Evolutionary conservation across 2,329 filamentous ascomycete genomes (phyloP).

Genomic region (Fusarium lateritium): DNA sequence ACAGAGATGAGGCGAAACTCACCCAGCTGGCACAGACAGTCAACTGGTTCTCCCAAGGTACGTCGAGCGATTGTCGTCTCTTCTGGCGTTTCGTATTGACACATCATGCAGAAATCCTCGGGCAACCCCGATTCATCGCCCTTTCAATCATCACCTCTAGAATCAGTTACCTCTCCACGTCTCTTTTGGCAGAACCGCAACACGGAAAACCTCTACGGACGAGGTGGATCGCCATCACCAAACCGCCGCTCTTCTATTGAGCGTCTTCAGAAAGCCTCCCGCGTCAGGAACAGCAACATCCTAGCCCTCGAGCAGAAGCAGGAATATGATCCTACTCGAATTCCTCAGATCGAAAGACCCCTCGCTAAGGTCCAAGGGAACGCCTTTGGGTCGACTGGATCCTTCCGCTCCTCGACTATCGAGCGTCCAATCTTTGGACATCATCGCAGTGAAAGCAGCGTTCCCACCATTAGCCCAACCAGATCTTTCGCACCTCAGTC

Average conservation of each 20-base stretch:
- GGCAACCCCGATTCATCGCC: slow-evolving; percentile 83
- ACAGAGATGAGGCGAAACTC: slow-evolving; percentile 92
- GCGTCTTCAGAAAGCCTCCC: slow-evolving; percentile 92
- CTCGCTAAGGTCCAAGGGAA: slow-evolving; percentile 83
- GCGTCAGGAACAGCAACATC: slow-evolving; percentile 98
- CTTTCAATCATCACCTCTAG: slow-evolving; percentile 86
- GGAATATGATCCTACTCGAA: slow-evolving; percentile 87
- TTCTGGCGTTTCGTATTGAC: slow-evolving; percentile 51
- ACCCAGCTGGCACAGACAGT: slow-evolving; percentile 89
- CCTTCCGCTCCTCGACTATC: slow-evolving; percentile 66
- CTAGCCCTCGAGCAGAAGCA: slow-evolving; percentile 92
- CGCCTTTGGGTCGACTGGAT: slow-evolving; percentile 73
- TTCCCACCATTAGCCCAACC: slow-evolving; percentile 70
- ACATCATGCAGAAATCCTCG: slow-evolving; percentile 71
- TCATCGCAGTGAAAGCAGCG: slow-evolving; percentile 66
- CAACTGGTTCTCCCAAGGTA: slow-evolving; percentile 62
- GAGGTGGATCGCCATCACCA: slow-evolving; percentile 75
- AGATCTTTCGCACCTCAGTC: slow-evolving; percentile 60
- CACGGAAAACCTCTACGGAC: slow-evolving; percentile 79
- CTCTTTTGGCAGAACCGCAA: slow-evolving; percentile 91
- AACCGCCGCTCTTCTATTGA: slow-evolving; percentile 92
- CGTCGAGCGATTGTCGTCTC: slow-evolving; percentile 30
- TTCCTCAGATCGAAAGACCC: slow-evolving; percentile 86
- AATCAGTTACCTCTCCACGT: slow-evolving; percentile 79
- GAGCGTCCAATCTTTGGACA: slow-evolving; percentile 61